Evolutionary conservation across 2,329 filamentous ascomycete species (phyloP).

Genomic region (Xylariaceae sp.): DNA sequence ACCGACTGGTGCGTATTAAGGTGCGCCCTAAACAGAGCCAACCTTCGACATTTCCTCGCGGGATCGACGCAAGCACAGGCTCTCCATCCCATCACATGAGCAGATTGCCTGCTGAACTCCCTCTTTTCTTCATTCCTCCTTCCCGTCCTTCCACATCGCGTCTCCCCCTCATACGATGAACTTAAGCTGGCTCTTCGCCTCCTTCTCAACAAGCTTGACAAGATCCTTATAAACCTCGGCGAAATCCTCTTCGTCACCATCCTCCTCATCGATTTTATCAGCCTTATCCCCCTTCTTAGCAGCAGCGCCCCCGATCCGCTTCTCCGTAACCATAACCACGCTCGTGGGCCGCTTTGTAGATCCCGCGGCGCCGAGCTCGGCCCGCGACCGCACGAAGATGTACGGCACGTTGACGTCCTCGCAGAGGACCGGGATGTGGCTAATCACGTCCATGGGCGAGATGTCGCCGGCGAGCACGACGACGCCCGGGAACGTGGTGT

Average conservation of each 20-base stretch:
- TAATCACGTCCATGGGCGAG: slow-evolving; percentile 97
- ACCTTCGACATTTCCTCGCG: no score
- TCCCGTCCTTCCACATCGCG: neutral
- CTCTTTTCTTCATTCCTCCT: neutral
- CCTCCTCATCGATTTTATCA: slow-evolving; percentile 44
- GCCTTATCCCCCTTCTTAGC: slow-evolving; percentile 36
- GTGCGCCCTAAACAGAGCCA: no score
- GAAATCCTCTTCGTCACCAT: slow-evolving; percentile 56
- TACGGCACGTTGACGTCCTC: slow-evolving; percentile 98
- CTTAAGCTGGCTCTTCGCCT: slow-evolving; percentile 46
- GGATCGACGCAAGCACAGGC: no score
- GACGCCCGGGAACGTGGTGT: slow-evolving; percentile 63
- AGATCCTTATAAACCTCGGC: slow-evolving; percentile 61
- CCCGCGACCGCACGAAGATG: slow-evolving; percentile 87
- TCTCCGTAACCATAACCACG: slow-evolving; percentile 82
- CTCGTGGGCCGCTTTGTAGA: slow-evolving; percentile 95
- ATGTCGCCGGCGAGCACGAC: slow-evolving; percentile 96
- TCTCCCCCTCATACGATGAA: slow-evolving; percentile 40
- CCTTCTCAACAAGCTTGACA: slow-evolving; percentile 63
- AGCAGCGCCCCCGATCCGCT: slow-evolving; percentile 32
- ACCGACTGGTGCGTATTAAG: no score
- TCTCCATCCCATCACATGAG: no score
- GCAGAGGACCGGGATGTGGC: slow-evolving; percentile 94
- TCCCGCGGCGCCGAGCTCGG: slow-evolving; percentile 88
- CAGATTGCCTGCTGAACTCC: no score